These are phyloP conservation scores for Lactarius sanguifluus DNA, from an alignment of 768 basidiomycete genomes.

Conservation along the genomic window DNA sequence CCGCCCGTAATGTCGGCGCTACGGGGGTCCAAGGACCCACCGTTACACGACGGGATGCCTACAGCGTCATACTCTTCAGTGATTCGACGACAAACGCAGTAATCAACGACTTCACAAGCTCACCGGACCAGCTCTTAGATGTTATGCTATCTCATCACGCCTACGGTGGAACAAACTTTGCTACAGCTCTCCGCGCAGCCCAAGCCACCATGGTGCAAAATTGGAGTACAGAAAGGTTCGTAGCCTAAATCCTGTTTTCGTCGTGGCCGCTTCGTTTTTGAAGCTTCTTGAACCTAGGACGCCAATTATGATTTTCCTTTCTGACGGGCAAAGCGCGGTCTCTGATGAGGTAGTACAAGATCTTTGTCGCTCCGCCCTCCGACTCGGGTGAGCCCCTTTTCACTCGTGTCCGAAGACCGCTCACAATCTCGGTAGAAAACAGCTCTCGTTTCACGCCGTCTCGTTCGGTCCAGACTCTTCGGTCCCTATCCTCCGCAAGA, in stretches of 20 bases:
- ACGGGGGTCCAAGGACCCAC: slow-evolving; percentile 28
- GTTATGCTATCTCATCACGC: slow-evolving; percentile 38
- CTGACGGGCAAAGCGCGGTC: slow-evolving; percentile 51
- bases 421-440: slow-evolving; percentile 40
- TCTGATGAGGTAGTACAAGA: slow-evolving; percentile 41
- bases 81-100: slow-evolving; percentile 32
- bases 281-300: slow-evolving; percentile 34
- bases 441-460: slow-evolving; percentile 57
- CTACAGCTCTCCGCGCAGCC: slow-evolving; percentile 40
- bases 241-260: background rate
- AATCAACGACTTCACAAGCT: slow-evolving; percentile 47
- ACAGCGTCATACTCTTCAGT: slow-evolving; percentile 54
- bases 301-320: slow-evolving; percentile 57
- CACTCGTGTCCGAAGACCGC: background rate
- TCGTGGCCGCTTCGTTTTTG: background rate
- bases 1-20: slow-evolving; percentile 44
- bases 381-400: slow-evolving; percentile 41
- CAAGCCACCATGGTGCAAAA: slow-evolving; percentile 42
- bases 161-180: slow-evolving; percentile 45
- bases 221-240: slow-evolving; percentile 53
- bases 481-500: slow-evolving; percentile 42
- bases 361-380: slow-evolving; percentile 43
- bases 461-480: slow-evolving; percentile 47
- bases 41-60: slow-evolving; percentile 48
- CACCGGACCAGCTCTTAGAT: slow-evolving; percentile 47